These are phyloP conservation scores for Schrenkiella parvula DNA, from an alignment of 345 rosid species.

Conservation along the genomic window DNA sequence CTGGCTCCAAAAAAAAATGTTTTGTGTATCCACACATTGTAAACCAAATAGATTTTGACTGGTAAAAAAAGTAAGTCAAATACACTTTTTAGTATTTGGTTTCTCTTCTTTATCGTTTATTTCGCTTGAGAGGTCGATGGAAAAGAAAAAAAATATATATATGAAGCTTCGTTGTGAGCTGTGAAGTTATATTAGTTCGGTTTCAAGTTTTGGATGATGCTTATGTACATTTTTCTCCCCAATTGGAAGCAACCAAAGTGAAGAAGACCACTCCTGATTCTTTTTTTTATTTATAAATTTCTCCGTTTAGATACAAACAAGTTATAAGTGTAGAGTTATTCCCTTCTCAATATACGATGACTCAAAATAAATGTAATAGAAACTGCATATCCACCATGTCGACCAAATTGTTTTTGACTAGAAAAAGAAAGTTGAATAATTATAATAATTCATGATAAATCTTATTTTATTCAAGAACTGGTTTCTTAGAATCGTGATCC, in stretches of 20 bases:
- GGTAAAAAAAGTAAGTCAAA: too few species aligned
- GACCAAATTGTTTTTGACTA: neutral
- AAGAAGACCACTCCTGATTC: neutral
- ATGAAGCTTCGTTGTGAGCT: too few species aligned
- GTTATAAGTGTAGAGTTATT: neutral
- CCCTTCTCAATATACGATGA: neutral
- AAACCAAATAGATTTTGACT: too few species aligned
- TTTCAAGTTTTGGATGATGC: neutral
- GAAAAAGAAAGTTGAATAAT: neutral
- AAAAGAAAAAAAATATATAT: too few species aligned
- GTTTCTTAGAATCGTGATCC: neutral
- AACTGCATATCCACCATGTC: neutral
- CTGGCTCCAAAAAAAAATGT: too few species aligned
- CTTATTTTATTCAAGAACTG: neutral
- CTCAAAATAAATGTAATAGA: neutral
- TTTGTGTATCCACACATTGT: too few species aligned
- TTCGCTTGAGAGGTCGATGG: too few species aligned
- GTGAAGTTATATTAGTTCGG: too few species aligned
- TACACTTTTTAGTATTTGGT: too few species aligned
- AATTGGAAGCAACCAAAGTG: neutral
- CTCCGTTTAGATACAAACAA: neutral
- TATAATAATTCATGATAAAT: neutral
- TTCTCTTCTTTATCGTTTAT: too few species aligned
- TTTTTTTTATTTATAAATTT: neutral
- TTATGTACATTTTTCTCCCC: neutral